A percentile compares a stretch with the other conserved stretches of the same genome.
phyloP scores from a whole-genome alignment of 1,284 basidiomycete genomes.

The Fomitopsis pinicola region DNA sequence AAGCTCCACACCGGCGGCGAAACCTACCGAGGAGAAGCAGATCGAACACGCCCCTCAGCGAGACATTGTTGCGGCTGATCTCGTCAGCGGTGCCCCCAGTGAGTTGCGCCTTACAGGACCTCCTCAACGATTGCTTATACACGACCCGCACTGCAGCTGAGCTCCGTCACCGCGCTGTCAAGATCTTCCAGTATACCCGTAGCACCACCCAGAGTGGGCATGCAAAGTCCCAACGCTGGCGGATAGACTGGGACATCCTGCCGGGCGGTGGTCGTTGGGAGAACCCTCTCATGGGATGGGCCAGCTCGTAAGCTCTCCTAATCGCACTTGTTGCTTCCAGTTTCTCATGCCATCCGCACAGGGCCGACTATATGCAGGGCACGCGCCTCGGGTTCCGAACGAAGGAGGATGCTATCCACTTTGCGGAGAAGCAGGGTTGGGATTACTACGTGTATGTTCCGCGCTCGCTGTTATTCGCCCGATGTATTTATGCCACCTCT shows the following conservation, averaged over 20 bases:
- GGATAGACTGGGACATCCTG: constrained; percentile 92
- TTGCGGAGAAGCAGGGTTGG: constrained; percentile 93
- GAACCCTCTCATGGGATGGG: constrained; percentile 99
- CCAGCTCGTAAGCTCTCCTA: constrained; percentile 69
- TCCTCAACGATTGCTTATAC: neutral
- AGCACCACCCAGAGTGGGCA: constrained; percentile 95
- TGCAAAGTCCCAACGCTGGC: constrained; percentile 86
- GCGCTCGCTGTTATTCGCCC: constrained; percentile 9
- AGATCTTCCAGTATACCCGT: constrained; percentile 92
- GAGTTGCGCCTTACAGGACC: constrained; percentile 19
- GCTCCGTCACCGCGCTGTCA: constrained; percentile 82
- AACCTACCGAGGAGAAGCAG: constrained; percentile 22
- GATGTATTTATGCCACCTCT: constrained; percentile 16
- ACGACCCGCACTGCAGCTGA: constrained; percentile 51
- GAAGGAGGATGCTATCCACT: constrained; percentile 92
- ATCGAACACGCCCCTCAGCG: constrained; percentile 34
- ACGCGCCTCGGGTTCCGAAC: constrained; percentile 84
- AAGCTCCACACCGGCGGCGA: constrained; percentile 15
- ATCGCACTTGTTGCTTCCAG: neutral
- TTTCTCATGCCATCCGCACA: constrained; percentile 24
- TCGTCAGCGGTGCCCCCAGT: constrained; percentile 79
- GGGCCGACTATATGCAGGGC: constrained; percentile 97
- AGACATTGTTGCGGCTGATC: constrained; percentile 70
- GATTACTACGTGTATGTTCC: constrained; percentile 68
- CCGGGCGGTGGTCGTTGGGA: constrained; percentile 93